Conservation (phyloP, 2,329 filamentous ascomycete genomes). For the Sclerotinia spermophila region DNA sequence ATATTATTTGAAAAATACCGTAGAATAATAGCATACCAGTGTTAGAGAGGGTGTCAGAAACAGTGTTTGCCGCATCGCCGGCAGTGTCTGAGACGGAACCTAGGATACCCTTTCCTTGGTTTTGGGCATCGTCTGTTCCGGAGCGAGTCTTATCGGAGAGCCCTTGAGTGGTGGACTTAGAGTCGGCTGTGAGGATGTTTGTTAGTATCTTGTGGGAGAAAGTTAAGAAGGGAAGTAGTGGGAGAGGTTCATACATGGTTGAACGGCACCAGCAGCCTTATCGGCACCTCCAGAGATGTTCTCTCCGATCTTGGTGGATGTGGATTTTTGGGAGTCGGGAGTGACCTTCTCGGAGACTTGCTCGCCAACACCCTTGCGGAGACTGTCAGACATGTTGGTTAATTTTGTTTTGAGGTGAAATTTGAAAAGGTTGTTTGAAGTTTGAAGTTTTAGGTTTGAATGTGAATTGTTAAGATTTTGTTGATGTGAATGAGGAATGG, state of each 20-base stretch:
- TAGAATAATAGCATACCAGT: not conserved
- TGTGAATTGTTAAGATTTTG: not conserved
- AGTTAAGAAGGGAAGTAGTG: constrained; percentile 4
- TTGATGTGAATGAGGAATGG: not conserved
- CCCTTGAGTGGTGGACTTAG: constrained; percentile 48
- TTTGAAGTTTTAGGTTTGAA: not conserved
- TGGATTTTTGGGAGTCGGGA: constrained; percentile 53
- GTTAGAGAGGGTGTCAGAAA: constrained; percentile 19
- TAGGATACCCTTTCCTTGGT: constrained; percentile 41
- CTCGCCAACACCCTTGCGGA: constrained; percentile 48
- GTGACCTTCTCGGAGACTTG: constrained; percentile 49
- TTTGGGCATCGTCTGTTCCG: constrained; percentile 41
- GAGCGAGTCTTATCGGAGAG: constrained; percentile 43
- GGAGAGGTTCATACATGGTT: constrained; percentile 41
- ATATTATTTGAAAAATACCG: not conserved
- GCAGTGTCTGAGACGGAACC: constrained; percentile 42
- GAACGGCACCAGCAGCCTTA: constrained; percentile 44
- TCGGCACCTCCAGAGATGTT: constrained; percentile 44
- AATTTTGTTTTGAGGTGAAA: not conserved
- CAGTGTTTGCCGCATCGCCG: constrained; percentile 31
- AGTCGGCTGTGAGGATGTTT: constrained; percentile 24
- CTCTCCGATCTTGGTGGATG: constrained; percentile 41
- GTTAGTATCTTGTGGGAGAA: not conserved
- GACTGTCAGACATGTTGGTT: constrained; percentile 19
- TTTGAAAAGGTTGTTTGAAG: not conserved